A percentile compares a stretch with the other conserved stretches of the same genome.
phyloP scores from a whole-genome alignment of 768 basidiomycete genomes.

The Lyophyllum semitale region DNA sequence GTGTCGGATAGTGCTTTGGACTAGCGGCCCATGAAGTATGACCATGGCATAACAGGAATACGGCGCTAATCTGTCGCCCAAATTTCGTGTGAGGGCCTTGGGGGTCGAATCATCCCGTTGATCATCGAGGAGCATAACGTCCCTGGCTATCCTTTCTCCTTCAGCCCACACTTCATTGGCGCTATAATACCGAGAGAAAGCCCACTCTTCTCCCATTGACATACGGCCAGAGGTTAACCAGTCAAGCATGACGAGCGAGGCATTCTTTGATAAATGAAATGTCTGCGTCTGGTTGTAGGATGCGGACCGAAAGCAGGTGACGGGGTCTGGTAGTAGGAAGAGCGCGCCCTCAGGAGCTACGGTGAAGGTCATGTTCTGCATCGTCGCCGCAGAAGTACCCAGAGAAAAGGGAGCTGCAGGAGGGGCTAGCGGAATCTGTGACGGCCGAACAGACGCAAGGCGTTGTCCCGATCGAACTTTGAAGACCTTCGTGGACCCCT shows the following conservation, averaged over 20 bases:
- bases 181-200: conserved; percentile 81
- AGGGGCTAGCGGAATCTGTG: conserved; percentile 4
- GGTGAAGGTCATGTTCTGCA: conserved; percentile 61
- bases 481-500: conserved; percentile 97
- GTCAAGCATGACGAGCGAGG: conserved; percentile 79
- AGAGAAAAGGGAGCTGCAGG: not conserved
- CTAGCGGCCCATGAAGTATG: conserved; percentile 72
- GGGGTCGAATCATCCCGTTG: conserved; percentile 17
- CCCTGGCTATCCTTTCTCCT: conserved; percentile 68
- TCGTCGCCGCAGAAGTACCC: conserved; percentile 38
- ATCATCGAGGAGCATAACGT: conserved; percentile 77
- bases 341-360: conserved; percentile 58
- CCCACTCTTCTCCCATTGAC: conserved; percentile 87
- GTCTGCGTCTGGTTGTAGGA: conserved; percentile 83
- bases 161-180: conserved; percentile 79
- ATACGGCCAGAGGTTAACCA: conserved; percentile 92
- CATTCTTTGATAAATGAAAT: conserved; percentile 61
- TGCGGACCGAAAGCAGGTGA: conserved; percentile 87
- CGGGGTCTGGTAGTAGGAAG: conserved; percentile 88
- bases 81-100: conserved; percentile 41
- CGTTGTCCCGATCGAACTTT: conserved; percentile 70
- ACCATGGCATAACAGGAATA: conserved; percentile 92
- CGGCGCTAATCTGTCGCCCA: conserved; percentile 66
- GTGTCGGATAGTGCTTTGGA: conserved; percentile 45
- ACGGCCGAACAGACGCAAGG: conserved; percentile 40